phyloP scores from a whole-genome alignment of 2,329 filamentous ascomycete species.

The Cladophialophora psammophila region DNA sequence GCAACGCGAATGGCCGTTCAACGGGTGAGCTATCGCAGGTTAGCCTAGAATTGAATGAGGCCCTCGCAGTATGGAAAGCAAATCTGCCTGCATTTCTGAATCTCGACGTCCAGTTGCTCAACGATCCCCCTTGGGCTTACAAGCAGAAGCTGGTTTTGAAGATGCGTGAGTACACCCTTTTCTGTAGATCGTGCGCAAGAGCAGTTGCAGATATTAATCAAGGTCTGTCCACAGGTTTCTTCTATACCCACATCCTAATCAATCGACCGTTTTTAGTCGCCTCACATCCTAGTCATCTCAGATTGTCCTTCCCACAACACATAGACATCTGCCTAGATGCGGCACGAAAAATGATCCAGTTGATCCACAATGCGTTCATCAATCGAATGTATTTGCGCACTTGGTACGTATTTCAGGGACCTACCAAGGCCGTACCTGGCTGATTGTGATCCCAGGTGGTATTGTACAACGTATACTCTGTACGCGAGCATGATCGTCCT shows the following conservation, averaged over 20 bases:
- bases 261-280: constrained; percentile 44
- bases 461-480: constrained; percentile 46
- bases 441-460: constrained; percentile 37
- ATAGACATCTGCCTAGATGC: constrained; percentile 43
- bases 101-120: constrained; percentile 38
- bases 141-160: constrained; percentile 45
- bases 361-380: constrained; percentile 45
- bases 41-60: constrained; percentile 38
- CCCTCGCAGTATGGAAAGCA: constrained; percentile 39
- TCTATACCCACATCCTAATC: constrained; percentile 44
- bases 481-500: constrained; percentile 47
- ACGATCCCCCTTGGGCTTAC: constrained; percentile 44
- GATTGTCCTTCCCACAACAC: constrained; percentile 19
- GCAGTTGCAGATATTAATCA: background rate
- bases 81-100: constrained; percentile 38
- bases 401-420: constrained; percentile 28
- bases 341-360: constrained; percentile 41
- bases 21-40: constrained; percentile 34
- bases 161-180: constrained; percentile 35
- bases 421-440: no score
- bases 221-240: constrained; percentile 38
- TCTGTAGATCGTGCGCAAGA: background rate
- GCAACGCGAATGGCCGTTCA: constrained; percentile 32
- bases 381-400: constrained; percentile 45
- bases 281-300: constrained; percentile 12